Evolutionary conservation across 1,284 basidiomycete species (phyloP), one percentile per base, ranked within the genome.

Genomic region (Bjerkandera adusta): DNA sequence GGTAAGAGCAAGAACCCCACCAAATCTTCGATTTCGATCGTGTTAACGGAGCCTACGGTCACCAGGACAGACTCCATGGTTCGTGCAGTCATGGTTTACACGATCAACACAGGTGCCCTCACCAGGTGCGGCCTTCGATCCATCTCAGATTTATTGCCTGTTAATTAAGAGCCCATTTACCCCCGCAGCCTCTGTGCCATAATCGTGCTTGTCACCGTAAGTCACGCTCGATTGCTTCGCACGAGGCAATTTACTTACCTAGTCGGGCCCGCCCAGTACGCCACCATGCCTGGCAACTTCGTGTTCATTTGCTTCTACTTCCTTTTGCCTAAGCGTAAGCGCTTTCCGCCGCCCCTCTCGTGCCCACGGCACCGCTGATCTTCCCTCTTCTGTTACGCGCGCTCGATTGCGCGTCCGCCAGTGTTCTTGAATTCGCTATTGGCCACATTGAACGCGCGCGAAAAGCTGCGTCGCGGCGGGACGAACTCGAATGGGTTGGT

Each of bases 381-480:
- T 30, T 30, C 35, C n/a, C 15, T 43, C 20, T 30, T 18, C 12
- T 36, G 5, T n/a, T n/a, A n/a, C n/a, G n/a, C n/a, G n/a, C n/a
- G n/a, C n/a, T n/a, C n/a, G n/a, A n/a, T n/a, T n/a, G n/a, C n/a
- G n/a, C n/a, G n/a, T n/a, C n/a, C n/a, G n/a, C n/a, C 29, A 72
- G 69, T 72, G 20, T 68, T 69, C 54, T 51, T 70, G 44, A 72
- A 71, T 52, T 67, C 67, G 16, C 62, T 71, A 25, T 58, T 71
- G 21, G 65, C 66, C 5, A 62, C 66, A 16, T 60, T 72, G 5
- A 70, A 71, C 55, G 66, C 67, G 7, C 61, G 69, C 37, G 60
- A 62, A 27, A 45, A 57, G 4, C 53, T 70, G 7, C 51, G 54
- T n/a, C 36, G 39, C n/a, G 16, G 29, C 18, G 56, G 63, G 32